These are phyloP conservation scores for Chaetothyriales sp. DNA, from an alignment of 2,329 filamentous ascomycete genomes.

Conservation along the genomic window DNA sequence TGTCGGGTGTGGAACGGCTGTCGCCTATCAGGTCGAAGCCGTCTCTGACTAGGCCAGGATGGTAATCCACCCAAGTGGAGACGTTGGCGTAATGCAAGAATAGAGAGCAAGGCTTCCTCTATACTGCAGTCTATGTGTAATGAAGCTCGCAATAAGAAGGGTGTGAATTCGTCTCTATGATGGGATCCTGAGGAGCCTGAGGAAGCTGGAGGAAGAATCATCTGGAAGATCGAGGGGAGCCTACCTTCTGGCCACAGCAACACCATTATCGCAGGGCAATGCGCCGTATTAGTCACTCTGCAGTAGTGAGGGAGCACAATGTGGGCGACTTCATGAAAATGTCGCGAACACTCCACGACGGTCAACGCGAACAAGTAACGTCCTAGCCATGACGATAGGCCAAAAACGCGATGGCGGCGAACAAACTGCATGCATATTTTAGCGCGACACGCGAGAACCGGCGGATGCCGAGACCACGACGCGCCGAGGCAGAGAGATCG, in stretches of 20 bases:
- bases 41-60: neutral
- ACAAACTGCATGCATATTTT: neutral
- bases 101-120: neutral
- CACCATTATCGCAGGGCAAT: neutral
- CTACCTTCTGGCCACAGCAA: neutral
- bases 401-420: neutral
- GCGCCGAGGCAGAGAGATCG: too few relatives aligned
- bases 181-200: neutral
- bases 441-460: neutral
- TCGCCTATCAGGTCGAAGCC: neutral
- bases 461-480: too few relatives aligned
- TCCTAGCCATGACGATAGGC: neutral
- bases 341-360: neutral
- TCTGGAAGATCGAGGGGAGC: neutral
- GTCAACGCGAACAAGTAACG: neutral
- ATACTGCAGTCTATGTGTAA: neutral
- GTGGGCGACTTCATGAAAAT: neutral
- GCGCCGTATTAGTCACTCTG: neutral
- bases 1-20: neutral
- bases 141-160: neutral
- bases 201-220: neutral
- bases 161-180: neutral
- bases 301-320: neutral
- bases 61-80: too few relatives aligned
- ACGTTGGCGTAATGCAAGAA: neutral